Evolutionary conservation across 371 early-diverging fungal species (phyloP), one percentile per base, ranked within the genome.

Genomic region (Apophysomyces ossiformis): DNA sequence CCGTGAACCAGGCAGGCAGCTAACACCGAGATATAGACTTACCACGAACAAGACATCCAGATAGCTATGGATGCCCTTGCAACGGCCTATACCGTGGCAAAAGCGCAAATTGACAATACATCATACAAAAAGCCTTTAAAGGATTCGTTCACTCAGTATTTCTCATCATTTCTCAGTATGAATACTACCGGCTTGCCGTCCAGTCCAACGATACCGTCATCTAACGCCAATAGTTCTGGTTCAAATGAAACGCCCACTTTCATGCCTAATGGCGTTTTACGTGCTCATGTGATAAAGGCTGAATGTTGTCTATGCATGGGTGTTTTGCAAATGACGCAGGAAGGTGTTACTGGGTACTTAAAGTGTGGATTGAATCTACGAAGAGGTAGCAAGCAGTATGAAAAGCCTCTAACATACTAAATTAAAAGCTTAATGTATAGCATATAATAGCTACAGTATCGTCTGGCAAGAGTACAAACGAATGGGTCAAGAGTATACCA

Each of bases 331-430:
- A 72, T 89, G 62, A 74, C 83, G n/a, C 88, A 87, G 65, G 87
- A 87, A 64, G 85, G 78, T 50, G 72, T 86, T 5, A 67, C 83
- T 21, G 77, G 82, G 11, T 89, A 87, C 61, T 66, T 87, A 15
- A 85, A 84, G 70, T 85, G 86, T 54, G 89, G 86, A 1, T 60
- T 89, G 11, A 85, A 87, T 66, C 63, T 89, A 37, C 77, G 87
- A 63, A 74, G 84, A 85, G 89, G 89, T 89, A 26, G 32, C 32
- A 81, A 41, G 16, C 37, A 11, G 16, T 45, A 59, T 15, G 7
- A 21, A 47, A 12, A 37, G 11, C 26, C 21, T 13, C 12, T 21
- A 16, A 50, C 21, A 11, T 21, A 21, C 5, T 4, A 6, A 21
- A 50, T 9, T 21, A 54, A 61, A 26, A 18, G 18, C 32, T n/a